Conservation (phyloP, 2,329 filamentous ascomycete species). For the Penicillium psychrosexuale region DNA sequence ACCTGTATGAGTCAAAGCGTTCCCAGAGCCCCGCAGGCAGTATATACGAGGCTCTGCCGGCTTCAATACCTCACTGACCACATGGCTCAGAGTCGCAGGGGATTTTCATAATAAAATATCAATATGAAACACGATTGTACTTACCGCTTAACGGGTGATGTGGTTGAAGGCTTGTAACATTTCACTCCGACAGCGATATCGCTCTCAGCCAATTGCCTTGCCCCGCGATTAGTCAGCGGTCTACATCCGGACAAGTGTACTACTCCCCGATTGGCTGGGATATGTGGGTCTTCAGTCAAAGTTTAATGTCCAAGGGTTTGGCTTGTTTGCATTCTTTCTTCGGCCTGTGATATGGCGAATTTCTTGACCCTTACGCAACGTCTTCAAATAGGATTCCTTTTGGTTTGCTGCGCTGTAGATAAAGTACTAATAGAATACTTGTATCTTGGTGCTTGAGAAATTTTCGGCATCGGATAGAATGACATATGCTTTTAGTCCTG, state of each 20-base stretch:
- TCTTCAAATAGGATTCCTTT: conserved; percentile 4
- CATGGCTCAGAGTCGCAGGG: not conserved
- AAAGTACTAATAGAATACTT: too few species aligned
- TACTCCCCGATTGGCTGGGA: conserved; percentile 8
- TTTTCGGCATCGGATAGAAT: not conserved
- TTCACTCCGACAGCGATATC: conserved; percentile 32
- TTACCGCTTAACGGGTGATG: conserved; percentile 24
- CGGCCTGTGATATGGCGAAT: too few species aligned
- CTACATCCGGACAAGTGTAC: not conserved
- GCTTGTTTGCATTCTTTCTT: not conserved
- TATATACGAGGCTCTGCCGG: conserved; percentile 1
- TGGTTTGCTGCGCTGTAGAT: too few species aligned
- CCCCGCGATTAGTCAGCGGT: conserved; percentile 21
- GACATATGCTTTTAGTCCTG: not conserved
- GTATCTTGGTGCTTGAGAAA: not conserved
- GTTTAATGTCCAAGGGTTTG: not conserved
- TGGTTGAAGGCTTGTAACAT: conserved; percentile 22
- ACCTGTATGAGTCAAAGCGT: conserved; percentile 19
- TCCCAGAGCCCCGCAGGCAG: conserved; percentile 16
- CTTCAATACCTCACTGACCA: conserved; percentile 4
- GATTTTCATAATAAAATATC: not conserved
- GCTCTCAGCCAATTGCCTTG: conserved; percentile 17
- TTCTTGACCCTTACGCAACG: not conserved
- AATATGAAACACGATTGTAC: conserved; percentile 10
- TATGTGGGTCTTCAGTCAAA: not conserved